Base-by-base conservation (phyloP, 345 rosid species). In the Brassica incana region DNA sequence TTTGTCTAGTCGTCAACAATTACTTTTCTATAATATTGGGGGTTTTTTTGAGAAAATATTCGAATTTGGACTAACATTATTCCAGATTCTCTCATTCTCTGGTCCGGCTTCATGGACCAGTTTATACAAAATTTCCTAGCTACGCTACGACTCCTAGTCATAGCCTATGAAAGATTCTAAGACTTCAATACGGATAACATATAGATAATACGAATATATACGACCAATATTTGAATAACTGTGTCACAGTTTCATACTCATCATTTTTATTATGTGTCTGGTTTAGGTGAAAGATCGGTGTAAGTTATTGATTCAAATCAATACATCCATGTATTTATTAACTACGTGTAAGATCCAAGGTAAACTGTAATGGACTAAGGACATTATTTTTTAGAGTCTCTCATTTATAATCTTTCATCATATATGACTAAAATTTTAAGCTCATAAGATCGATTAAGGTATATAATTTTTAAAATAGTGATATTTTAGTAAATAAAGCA, bases 111-210 rank as follows among this genome's bases (percentile, higher is more conserved):
- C 12, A 58, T 27, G 60, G 68, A 66, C 62, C 61, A 65, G 58
- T 45, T 48, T 67, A 73, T 32, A 61, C 78, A 54, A 73, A 65
- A 58, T 45, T 68, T 20, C 54, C 69, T 3, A 67, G 63, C 68
- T 27, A 69, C 48, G 68, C 38, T 65, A 71, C 5, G 74, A 77
- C 65, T 62, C 36, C 6, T 12, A 36, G 38, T 72, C 67, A 72
- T 58, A 12, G 69, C 54, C 12, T 68, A 62, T 80, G 79, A 74
- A 65, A 60, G 75, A 74, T 68, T 68, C 65, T 69, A 61, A 74
- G 66, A 63, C 75, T 62, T 79, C 23, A 40, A 52, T 35, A 25
- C 35, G 75, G 62, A 52, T 45, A 59, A 14, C 14, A 66, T 60
- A 73, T 20, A 1, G 32, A 20, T 67, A 16, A 32, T 12, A 32